Conservation (phyloP, 2,329 filamentous ascomycete species). For the Exophiala calicioides region DNA sequence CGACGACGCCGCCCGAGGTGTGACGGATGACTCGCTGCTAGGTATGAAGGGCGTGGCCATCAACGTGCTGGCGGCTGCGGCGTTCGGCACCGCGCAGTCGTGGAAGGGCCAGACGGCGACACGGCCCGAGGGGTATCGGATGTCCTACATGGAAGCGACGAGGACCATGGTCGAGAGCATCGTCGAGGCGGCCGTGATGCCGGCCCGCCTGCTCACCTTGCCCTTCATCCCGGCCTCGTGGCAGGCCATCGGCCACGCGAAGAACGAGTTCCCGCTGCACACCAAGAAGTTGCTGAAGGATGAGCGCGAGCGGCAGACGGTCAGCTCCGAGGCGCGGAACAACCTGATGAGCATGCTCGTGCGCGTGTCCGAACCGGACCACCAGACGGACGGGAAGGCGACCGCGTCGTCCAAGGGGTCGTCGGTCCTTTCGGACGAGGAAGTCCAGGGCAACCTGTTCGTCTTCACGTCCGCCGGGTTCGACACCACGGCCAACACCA, state of each 20-base stretch:
- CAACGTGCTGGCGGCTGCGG: slow-evolving; percentile 41
- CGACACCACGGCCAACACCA: slow-evolving; percentile 53
- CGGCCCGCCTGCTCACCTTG: slow-evolving; percentile 28
- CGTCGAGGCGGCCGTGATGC: slow-evolving; percentile 34
- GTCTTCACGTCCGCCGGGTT: slow-evolving; percentile 29
- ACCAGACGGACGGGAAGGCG: background rate
- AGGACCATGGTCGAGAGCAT: slow-evolving; percentile 35
- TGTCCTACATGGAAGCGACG: slow-evolving; percentile 39
- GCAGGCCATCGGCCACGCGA: slow-evolving; percentile 34
- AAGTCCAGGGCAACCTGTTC: slow-evolving; percentile 30
- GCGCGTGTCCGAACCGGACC: slow-evolving; percentile 10
- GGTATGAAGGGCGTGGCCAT: slow-evolving; percentile 40
- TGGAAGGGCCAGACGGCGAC: slow-evolving; percentile 33
- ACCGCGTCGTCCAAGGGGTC: slow-evolving; percentile 1
- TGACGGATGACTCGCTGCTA: slow-evolving; percentile 31
- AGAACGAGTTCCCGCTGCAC: slow-evolving; percentile 34
- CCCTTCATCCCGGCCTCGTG: slow-evolving; percentile 26
- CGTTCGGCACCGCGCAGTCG: slow-evolving; percentile 36
- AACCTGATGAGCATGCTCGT: slow-evolving; percentile 29
- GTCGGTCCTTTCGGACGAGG: slow-evolving; percentile 22
- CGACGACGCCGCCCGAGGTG: slow-evolving; percentile 29
- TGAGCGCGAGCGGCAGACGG: slow-evolving; percentile 27
- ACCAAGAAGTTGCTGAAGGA: slow-evolving; percentile 34
- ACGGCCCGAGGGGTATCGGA: slow-evolving; percentile 19
- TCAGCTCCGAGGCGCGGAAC: slow-evolving; percentile 35